Evolutionary conservation across 1,284 basidiomycete species (phyloP).

Genomic region (Amylostereum areolatum): DNA sequence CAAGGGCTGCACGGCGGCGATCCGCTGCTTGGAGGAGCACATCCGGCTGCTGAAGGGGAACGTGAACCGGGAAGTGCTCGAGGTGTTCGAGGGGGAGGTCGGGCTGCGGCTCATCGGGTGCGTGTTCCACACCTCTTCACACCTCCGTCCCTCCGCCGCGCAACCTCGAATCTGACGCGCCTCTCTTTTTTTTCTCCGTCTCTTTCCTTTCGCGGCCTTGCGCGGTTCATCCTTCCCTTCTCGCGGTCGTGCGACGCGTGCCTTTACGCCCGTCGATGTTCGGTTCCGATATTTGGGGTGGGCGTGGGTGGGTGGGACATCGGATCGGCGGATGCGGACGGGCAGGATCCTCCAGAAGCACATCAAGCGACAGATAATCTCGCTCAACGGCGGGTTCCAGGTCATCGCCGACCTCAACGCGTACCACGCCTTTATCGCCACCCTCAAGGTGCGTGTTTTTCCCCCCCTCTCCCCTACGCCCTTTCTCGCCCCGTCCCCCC

Average conservation of each 20-base stretch:
- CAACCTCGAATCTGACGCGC: too few relatives aligned
- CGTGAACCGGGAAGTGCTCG: conserved; percentile 92
- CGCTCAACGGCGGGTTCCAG: conserved; percentile 88
- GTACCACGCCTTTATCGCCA: conserved; percentile 84
- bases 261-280: too few relatives aligned
- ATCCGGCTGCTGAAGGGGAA: conserved; percentile 88
- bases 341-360: conserved; percentile 92
- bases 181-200: too few relatives aligned
- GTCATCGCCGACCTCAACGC: conserved; percentile 95
- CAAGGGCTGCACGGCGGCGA: conserved; percentile 79
- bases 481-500: too few relatives aligned
- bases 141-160: too few relatives aligned
- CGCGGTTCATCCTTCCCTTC: too few relatives aligned
- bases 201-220: too few relatives aligned
- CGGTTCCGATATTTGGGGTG: too few relatives aligned
- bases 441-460: conserved; percentile 54
- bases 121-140: conserved; percentile 17
- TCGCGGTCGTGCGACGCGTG: too few relatives aligned
- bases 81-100: conserved; percentile 97
- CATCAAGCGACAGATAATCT: conserved; percentile 95
- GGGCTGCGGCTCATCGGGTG: conserved; percentile 89
- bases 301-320: too few relatives aligned
- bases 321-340: too few relatives aligned
- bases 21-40: conserved; percentile 83
- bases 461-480: too few relatives aligned